phyloP scores from a whole-genome alignment of 78 protist genomes.

The Polysphondylium violaceum region DNA sequence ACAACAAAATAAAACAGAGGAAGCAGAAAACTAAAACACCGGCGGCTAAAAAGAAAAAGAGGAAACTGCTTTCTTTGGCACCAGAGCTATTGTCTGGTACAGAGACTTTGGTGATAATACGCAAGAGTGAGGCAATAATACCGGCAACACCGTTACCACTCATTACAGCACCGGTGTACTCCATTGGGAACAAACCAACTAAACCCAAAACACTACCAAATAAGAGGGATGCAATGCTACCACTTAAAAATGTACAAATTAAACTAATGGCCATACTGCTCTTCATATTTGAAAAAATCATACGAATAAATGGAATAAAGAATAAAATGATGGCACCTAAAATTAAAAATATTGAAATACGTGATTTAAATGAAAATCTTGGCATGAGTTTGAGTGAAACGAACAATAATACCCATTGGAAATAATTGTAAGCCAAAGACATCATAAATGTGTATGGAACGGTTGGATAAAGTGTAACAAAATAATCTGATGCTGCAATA shows the following conservation, averaged over 20 bases:
- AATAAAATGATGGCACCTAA: conserved; percentile 26
- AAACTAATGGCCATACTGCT: not conserved
- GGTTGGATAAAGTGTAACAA: conserved; percentile 22
- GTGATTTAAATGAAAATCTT: conserved; percentile 37
- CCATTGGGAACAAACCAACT: conserved; percentile 62
- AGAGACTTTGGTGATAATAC: conserved; percentile 67
- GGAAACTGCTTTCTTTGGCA: conserved; percentile 2
- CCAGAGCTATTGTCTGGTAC: not conserved
- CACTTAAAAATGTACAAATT: conserved; percentile 43
- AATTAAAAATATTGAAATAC: conserved; percentile 38
- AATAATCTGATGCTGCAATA: conserved; percentile 64
- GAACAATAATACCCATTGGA: conserved; percentile 65
- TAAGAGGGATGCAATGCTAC: conserved; percentile 43
- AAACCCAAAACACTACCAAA: conserved; percentile 79
- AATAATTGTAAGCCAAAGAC: conserved; percentile 74
- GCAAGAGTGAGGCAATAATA: conserved; percentile 49
- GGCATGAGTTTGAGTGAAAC: conserved; percentile 52
- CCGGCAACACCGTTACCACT: conserved; percentile 83
- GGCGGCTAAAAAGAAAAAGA: conserved; percentile 57
- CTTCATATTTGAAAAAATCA: not conserved
- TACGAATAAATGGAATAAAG: conserved; percentile 65
- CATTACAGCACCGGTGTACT: conserved; percentile 81
- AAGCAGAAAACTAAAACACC: conserved; percentile 40
- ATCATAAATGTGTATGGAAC: conserved; percentile 40
- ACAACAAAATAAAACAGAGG: not conserved